phyloP scores from a whole-genome alignment of 2,329 filamentous ascomycete species.

The Talaromyces rugulosus region DNA sequence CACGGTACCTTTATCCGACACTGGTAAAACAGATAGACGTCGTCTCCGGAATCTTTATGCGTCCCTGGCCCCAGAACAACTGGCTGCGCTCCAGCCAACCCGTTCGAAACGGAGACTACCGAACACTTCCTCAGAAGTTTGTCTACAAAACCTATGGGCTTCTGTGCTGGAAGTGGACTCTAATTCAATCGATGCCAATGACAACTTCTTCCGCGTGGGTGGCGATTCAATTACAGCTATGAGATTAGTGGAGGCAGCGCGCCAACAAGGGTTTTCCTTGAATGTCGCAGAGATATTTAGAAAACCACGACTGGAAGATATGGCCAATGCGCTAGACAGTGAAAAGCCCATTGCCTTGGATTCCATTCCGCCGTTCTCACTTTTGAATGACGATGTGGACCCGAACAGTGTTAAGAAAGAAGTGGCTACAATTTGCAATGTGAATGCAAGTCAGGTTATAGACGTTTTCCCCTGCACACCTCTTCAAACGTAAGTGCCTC shows the following conservation, averaged over 20 bases:
- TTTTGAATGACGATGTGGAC: not conserved
- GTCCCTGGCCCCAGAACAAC: not conserved
- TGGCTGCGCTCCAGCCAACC: slow-evolving; percentile 19
- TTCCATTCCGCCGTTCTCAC: not conserved
- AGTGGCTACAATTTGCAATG: slow-evolving; percentile 19
- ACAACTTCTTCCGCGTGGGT: slow-evolving; percentile 29
- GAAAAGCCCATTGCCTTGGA: not conserved
- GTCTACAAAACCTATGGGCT: slow-evolving; percentile 18
- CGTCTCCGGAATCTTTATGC: slow-evolving; percentile 14
- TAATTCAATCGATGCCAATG: slow-evolving; percentile 16
- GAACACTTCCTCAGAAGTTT: slow-evolving; percentile 15
- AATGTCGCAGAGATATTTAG: slow-evolving; percentile 8
- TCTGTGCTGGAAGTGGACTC: slow-evolving; percentile 16
- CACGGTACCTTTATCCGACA: slow-evolving; percentile 16
- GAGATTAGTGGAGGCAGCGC: slow-evolving; percentile 13
- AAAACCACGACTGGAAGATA: slow-evolving; percentile 16
- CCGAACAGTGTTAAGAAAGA: not conserved
- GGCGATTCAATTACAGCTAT: slow-evolving; percentile 22
- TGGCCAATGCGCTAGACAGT: not conserved
- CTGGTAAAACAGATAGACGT: slow-evolving; percentile 21
- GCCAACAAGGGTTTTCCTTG: not conserved
- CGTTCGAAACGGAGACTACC: slow-evolving; percentile 16
- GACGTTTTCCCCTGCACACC: slow-evolving; percentile 41
- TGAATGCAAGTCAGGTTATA: slow-evolving; percentile 23
- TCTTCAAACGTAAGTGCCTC: slow-evolving; percentile 35